Evolutionary conservation across 208 protist species (phyloP).

Genomic region (Leptomonas pyrrhocoris): DNA sequence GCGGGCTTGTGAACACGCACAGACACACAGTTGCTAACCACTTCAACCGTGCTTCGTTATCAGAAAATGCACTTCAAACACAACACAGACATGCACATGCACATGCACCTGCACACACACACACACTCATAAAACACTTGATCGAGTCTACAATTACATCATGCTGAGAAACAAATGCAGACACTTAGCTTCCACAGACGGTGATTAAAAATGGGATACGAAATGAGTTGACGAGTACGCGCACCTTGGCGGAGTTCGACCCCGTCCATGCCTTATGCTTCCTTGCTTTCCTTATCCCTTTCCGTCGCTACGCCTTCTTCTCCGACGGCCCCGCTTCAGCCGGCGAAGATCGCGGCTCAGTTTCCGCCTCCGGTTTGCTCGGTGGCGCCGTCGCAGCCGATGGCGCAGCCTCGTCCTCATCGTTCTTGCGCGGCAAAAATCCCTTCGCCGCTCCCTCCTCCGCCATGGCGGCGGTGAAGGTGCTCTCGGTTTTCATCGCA

Average conservation of each 20-base stretch:
- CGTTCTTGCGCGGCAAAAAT: slow-evolving; percentile 44
- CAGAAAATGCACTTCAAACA: too few species aligned
- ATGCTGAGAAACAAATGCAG: too few species aligned
- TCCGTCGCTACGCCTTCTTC: neutral
- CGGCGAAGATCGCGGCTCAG: slow-evolving; percentile 1
- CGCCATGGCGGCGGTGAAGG: slow-evolving; percentile 46
- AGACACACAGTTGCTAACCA: neutral
- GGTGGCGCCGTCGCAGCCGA: neutral
- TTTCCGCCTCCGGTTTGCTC: slow-evolving; percentile 7
- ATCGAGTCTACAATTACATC: too few species aligned
- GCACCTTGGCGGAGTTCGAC: too few species aligned
- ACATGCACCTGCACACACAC: neutral
- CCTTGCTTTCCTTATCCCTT: too few species aligned
- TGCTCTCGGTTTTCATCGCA: slow-evolving; percentile 30
- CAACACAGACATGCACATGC: neutral
- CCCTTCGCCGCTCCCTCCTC: slow-evolving; percentile 40
- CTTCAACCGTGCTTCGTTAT: too few species aligned
- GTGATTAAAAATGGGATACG: too few species aligned
- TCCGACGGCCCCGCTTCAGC: neutral
- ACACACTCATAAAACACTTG: neutral
- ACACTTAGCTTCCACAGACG: too few species aligned
- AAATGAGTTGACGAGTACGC: too few species aligned
- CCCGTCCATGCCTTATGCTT: too few species aligned
- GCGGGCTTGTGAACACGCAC: neutral
- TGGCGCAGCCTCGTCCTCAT: slow-evolving; percentile 7